Evolutionary conservation across 164 flowering plant species (phyloP).

Genomic region (Sextonia rubra): DNA sequence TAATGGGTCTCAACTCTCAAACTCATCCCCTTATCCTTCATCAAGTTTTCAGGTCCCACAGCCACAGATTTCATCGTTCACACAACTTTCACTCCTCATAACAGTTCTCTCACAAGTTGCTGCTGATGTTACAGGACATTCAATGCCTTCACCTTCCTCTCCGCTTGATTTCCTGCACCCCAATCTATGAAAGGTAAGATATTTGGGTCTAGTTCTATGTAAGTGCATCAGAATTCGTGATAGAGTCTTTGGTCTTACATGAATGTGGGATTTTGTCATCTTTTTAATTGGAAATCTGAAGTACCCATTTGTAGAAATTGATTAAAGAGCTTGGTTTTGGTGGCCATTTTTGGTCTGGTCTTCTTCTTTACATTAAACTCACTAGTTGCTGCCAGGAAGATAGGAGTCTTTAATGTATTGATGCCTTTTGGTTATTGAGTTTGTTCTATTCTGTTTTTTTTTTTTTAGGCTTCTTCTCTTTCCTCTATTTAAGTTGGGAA

Average conservation of each 20-base stretch:
- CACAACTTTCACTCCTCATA: background rate
- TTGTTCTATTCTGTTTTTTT: too few species aligned
- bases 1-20: background rate
- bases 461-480: background rate
- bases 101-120: background rate
- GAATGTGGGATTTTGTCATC: background rate
- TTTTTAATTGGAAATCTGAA: background rate
- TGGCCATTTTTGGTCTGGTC: background rate
- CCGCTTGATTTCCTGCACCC: background rate
- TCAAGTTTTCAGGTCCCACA: background rate
- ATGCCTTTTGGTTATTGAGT: background rate
- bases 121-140: background rate
- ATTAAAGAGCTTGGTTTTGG: background rate
- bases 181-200: slow-evolving; percentile 1
- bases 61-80: background rate
- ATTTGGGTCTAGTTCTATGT: background rate
- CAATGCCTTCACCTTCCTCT: slow-evolving; percentile 13
- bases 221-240: too few species aligned
- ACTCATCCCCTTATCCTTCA: background rate
- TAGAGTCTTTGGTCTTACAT: background rate
- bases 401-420: background rate
- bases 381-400: background rate
- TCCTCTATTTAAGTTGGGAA: background rate
- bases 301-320: background rate
- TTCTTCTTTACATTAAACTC: background rate